phyloP scores from a whole-genome alignment of 1,284 basidiomycete species.

The Ustilago lituana region DNA sequence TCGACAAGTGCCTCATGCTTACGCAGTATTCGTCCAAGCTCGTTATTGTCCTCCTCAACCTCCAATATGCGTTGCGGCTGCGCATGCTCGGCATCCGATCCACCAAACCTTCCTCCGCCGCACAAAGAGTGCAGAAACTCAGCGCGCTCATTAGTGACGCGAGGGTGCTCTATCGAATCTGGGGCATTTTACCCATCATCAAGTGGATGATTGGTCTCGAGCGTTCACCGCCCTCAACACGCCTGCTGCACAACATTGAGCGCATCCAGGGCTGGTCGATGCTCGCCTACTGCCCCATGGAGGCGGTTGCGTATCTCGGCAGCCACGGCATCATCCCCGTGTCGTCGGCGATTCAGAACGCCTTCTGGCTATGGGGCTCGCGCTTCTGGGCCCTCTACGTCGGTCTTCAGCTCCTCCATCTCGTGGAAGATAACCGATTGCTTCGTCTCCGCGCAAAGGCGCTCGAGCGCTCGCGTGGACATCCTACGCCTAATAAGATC shows the following conservation, averaged over 20 bases:
- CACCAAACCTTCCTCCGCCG: conserved; percentile 42
- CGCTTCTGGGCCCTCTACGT: conserved; percentile 66
- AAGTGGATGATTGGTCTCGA: conserved; percentile 66
- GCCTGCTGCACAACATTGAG: conserved; percentile 63
- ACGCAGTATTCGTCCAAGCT: conserved; percentile 64
- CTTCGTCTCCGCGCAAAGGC: conserved; percentile 63
- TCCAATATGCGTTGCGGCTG: conserved; percentile 56
- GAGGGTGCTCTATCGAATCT: conserved; percentile 62
- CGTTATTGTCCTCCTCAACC: conserved; percentile 57
- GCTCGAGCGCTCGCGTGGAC: conserved; percentile 61
- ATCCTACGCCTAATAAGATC: conserved; percentile 53
- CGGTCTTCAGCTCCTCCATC: conserved; percentile 61
- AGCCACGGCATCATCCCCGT: conserved; percentile 60
- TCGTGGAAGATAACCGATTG: conserved; percentile 65
- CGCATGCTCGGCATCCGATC: conserved; percentile 48
- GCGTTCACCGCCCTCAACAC: conserved; percentile 57
- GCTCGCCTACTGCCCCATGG: conserved; percentile 65
- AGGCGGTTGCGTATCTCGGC: conserved; percentile 64
- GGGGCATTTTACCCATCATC: conserved; percentile 66
- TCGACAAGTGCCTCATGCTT: conserved; percentile 65
- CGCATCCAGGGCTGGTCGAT: conserved; percentile 66
- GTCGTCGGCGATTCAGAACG: conserved; percentile 48
- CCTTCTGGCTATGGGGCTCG: conserved; percentile 57
- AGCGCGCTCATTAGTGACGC: conserved; percentile 58
- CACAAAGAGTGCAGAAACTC: conserved; percentile 48